Conservation (phyloP, 345 rosid genomes). For the Rhodamnia rubescens region DNA sequence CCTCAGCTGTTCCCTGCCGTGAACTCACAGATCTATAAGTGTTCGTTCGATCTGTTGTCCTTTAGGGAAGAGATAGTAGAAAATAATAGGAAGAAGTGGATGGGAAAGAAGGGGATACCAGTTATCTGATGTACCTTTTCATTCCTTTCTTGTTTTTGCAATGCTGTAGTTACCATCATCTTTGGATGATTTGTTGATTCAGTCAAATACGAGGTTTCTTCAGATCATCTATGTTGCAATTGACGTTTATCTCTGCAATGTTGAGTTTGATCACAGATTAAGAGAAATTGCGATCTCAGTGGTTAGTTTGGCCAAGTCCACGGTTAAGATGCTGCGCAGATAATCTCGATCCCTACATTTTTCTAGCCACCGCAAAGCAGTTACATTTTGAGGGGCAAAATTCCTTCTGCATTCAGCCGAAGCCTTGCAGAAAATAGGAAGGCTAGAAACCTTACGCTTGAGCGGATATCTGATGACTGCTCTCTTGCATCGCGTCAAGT, state of each 20-base stretch:
- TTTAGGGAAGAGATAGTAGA: conserved; percentile 58
- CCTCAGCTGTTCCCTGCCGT: conserved; percentile 25
- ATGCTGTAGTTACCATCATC: neutral
- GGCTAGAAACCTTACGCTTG: neutral
- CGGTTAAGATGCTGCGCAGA: no score
- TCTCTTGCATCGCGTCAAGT: neutral
- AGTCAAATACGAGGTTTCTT: neutral
- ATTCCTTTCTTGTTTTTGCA: neutral
- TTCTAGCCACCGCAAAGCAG: neutral
- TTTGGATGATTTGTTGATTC: neutral
- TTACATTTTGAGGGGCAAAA: neutral
- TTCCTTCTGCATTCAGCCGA: neutral
- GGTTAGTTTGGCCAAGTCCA: no score
- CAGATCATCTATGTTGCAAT: neutral
- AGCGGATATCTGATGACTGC: neutral
- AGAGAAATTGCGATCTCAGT: no score
- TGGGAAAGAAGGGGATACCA: conserved; percentile 28
- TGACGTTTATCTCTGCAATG: neutral
- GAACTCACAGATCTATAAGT: conserved; percentile 39
- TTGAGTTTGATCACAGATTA: no score
- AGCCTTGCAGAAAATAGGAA: neutral
- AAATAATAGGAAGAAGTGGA: conserved; percentile 54
- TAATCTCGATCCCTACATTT: no score
- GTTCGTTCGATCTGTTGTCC: conserved; percentile 48
- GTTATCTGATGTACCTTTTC: neutral